phyloP scores from a whole-genome alignment of 306 rosid genomes.

The Cucumis cinereus region DNA sequence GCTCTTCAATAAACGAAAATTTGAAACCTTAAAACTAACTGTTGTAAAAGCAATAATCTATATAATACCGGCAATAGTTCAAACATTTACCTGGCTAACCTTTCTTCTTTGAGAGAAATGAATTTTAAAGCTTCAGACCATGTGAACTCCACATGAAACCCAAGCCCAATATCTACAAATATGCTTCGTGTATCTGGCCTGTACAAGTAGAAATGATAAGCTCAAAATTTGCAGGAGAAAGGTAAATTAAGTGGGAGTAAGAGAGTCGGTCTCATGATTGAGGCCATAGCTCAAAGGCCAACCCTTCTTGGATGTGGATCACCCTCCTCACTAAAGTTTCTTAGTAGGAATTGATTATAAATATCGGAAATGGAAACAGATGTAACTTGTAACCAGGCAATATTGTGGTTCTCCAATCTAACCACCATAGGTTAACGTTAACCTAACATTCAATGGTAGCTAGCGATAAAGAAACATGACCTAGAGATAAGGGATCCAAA shows the following conservation, averaged over 20 bases:
- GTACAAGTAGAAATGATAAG: constrained; percentile 11
- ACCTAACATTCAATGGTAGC: background rate
- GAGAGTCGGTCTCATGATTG: too few species aligned
- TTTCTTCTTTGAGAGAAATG: constrained; percentile 63
- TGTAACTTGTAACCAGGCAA: background rate
- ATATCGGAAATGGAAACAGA: too few species aligned
- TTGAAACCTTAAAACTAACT: background rate
- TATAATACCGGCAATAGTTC: too few species aligned
- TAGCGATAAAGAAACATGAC: background rate
- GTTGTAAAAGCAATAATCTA: background rate
- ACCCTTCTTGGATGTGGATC: too few species aligned
- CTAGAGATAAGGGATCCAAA: background rate
- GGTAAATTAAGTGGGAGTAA: background rate
- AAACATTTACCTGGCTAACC: constrained; percentile 37
- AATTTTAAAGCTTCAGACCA: constrained; percentile 81
- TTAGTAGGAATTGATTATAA: too few species aligned
- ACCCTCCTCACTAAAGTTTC: too few species aligned
- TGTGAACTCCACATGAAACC: constrained; percentile 92
- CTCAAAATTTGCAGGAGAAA: background rate
- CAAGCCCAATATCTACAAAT: constrained; percentile 85
- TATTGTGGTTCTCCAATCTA: background rate
- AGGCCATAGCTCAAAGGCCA: too few species aligned
- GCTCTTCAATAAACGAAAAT: background rate
- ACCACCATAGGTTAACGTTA: background rate
- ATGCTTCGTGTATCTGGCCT: constrained; percentile 64